A percentile compares a stretch with the other conserved stretches of the same genome.
These are phyloP conservation scores for Theileria equi DNA, from an alignment of 169 alveolate genomes.

Conservation along the genomic window DNA sequence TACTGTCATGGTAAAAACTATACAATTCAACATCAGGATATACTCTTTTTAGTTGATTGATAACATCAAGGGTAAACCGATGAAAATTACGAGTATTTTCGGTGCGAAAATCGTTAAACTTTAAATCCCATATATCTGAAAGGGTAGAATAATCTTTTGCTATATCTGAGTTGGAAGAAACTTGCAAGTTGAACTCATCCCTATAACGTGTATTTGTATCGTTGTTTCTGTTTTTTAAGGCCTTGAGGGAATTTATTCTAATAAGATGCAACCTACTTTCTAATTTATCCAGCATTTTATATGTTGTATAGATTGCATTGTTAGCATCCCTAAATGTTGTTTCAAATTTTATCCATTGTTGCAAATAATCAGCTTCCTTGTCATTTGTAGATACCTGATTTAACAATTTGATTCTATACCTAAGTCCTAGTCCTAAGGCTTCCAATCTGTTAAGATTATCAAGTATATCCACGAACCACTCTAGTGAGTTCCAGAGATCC, in stretches of 20 bases:
- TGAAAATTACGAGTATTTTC: not conserved
- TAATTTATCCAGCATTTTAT: slow-evolving; percentile 10
- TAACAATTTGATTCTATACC: not conserved
- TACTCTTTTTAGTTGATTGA: not conserved
- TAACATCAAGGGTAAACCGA: not conserved
- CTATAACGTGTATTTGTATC: not conserved
- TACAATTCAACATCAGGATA: slow-evolving; percentile 3
- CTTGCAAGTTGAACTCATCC: not conserved
- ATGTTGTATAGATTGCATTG: slow-evolving; percentile 24
- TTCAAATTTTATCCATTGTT: slow-evolving; percentile 19
- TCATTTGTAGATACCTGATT: not conserved
- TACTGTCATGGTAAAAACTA: not conserved
- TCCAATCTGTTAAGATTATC: slow-evolving; percentile 14
- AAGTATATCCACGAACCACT: slow-evolving; percentile 18
- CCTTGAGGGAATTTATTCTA: slow-evolving; percentile 1
- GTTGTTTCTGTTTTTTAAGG: slow-evolving; percentile 10
- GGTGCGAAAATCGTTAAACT: slow-evolving; percentile 1
- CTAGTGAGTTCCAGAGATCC: slow-evolving; percentile 17
- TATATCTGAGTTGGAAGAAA: not conserved
- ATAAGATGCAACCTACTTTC: slow-evolving; percentile 12
- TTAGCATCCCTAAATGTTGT: slow-evolving; percentile 25
- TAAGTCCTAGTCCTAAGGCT: slow-evolving; percentile 18
- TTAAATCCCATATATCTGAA: slow-evolving; percentile 16
- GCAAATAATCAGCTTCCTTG: not conserved
- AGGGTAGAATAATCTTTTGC: not conserved